A percentile compares a stretch with the other conserved stretches of the same genome.
phyloP scores from a whole-genome alignment of 139 green algal genomes.

The Coccomyxa sp. region DNA sequence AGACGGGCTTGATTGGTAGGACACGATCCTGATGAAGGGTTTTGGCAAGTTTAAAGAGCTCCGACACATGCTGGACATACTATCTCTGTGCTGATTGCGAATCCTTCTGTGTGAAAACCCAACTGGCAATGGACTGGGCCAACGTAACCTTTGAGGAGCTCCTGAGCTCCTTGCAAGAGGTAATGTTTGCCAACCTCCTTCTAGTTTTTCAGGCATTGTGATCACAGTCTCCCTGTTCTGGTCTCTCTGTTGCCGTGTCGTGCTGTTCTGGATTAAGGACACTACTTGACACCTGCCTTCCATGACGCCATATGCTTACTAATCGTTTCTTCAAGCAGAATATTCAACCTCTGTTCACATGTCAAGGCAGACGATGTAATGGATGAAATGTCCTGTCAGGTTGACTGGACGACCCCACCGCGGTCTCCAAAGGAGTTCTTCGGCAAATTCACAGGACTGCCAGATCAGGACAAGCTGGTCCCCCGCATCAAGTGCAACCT shows the following conservation, averaged over 20 bases:
- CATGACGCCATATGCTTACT: too few relatives aligned
- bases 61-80: not conserved
- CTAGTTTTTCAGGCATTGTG: not conserved
- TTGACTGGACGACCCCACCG: conserved; percentile 18
- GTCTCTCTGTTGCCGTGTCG: too few relatives aligned
- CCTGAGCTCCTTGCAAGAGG: conserved; percentile 13
- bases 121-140: conserved; percentile 12
- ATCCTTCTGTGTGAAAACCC: not conserved
- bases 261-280: too few relatives aligned
- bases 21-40: not conserved
- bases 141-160: conserved; percentile 15
- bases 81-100: not conserved
- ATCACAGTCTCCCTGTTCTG: not conserved
- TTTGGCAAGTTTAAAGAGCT: too few relatives aligned
- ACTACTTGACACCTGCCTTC: too few relatives aligned
- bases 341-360: too few relatives aligned
- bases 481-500: conserved; percentile 38
- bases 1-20: not conserved
- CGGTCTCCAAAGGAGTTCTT: conserved; percentile 14
- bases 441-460: conserved; percentile 5
- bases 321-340: too few relatives aligned
- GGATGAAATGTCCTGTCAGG: conserved; percentile 8
- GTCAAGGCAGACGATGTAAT: not conserved
- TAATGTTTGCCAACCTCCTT: not conserved
- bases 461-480: conserved; percentile 11